These are phyloP conservation scores for Gracilaria caudata DNA, from an alignment of 23 red algal species.

Conservation along the genomic window DNA sequence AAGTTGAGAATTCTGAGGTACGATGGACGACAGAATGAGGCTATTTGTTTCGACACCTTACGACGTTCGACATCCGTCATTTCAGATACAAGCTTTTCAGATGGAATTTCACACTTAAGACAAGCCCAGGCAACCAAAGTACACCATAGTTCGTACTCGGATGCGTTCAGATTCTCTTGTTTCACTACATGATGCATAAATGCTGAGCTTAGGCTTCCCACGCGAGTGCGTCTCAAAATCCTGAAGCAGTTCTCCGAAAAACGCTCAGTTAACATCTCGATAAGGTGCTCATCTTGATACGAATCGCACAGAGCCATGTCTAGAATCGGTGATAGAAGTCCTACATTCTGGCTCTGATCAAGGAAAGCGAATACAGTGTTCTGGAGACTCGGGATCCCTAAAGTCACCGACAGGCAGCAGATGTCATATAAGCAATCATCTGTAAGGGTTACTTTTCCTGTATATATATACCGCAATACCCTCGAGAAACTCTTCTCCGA, in stretches of 20 bases:
- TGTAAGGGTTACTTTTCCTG: constrained; percentile 25
- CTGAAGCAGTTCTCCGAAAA: constrained; percentile 18
- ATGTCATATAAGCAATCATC: constrained; percentile 32
- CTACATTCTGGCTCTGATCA: constrained; percentile 18
- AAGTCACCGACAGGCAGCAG: constrained; percentile 1
- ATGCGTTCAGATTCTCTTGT: constrained; percentile 52
- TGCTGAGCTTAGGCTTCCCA: background rate
- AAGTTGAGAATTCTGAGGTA: constrained; percentile 50
- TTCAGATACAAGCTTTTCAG: constrained; percentile 21
- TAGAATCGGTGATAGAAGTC: constrained; percentile 14
- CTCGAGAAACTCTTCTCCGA: constrained; percentile 16
- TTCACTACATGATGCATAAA: constrained; percentile 43
- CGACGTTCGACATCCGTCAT: constrained; percentile 29
- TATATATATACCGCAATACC: constrained; percentile 52
- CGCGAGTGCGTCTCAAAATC: constrained; percentile 5
- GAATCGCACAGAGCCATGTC: constrained; percentile 30
- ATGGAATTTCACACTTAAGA: constrained; percentile 18
- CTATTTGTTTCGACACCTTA: background rate
- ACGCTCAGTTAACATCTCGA: constrained; percentile 25
- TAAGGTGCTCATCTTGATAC: constrained; percentile 2
- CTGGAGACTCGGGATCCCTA: constrained; percentile 45
- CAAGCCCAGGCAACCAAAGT: constrained; percentile 43
- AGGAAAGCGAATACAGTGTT: constrained; percentile 37
- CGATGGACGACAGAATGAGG: constrained; percentile 40
- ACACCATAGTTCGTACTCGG: constrained; percentile 38